Conservation (phyloP, 345 rosid species). For the Camelina laxa region DNA sequence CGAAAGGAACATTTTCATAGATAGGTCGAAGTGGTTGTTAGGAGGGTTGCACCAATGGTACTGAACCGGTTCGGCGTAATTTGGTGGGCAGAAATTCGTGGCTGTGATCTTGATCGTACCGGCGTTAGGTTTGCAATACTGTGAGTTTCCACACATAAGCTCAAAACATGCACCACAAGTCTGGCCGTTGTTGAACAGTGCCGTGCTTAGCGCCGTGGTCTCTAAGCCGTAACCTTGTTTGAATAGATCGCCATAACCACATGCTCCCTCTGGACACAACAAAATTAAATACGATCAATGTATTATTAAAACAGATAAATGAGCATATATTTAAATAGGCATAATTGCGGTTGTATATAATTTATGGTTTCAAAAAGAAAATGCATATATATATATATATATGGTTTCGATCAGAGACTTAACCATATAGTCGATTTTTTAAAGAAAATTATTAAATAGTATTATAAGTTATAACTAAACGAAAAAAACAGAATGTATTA, state of each 20-base stretch:
- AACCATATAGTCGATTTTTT: no score
- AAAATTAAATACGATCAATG: neutral
- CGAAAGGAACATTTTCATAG: conserved; percentile 37
- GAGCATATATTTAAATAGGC: no score
- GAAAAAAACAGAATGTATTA: no score
- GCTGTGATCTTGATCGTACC: conserved; percentile 56
- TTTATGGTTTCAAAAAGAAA: no score
- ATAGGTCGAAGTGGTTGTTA: conserved; percentile 39
- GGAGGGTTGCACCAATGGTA: conserved; percentile 46
- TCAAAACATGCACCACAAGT: conserved; percentile 80
- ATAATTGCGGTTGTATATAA: no score
- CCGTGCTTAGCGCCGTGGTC: conserved; percentile 73
- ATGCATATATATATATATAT: no score
- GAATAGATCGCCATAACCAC: conserved; percentile 70
- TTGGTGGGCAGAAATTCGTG: conserved; percentile 45
- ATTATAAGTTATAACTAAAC: neutral
- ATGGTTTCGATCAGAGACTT: no score
- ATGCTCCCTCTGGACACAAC: conserved; percentile 63
- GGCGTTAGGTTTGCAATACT: conserved; percentile 55
- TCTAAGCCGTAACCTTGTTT: conserved; percentile 64
- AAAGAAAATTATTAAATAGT: neutral
- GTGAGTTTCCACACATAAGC: conserved; percentile 52
- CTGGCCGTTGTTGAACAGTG: conserved; percentile 61
- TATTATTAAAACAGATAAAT: no score
- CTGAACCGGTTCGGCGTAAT: conserved; percentile 16